Evolutionary conservation across 2,329 filamentous ascomycete species (phyloP), one percentile per base, ranked within the genome.

Genomic region (Dactylella cylindrospora): DNA sequence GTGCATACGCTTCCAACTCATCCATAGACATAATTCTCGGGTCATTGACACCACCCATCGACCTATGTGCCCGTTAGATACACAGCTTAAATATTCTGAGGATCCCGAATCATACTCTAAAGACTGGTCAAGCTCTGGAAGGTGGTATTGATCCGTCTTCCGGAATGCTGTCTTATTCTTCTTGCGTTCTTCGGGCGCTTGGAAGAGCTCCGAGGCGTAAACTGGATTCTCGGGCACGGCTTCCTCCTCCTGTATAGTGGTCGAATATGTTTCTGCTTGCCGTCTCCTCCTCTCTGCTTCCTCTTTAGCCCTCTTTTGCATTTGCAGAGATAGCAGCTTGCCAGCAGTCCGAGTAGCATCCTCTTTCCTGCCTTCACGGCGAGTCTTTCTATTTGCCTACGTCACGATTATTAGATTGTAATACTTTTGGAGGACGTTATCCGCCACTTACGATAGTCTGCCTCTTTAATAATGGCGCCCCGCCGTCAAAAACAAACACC

Each of bases 401-500:
- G 20, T 12, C 6, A 44, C 4, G 43, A 25, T 13, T 20, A 29
- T 15, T 3, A 7, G 5, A 31, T 41, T 10, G 7, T 12, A 40
- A 22, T 5, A 23, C 12, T 17, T 15, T 2, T n/a, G 4, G 13
- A 31, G 8, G 28, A 31, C 9, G 13, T 31, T 9, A 31, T 13
- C 5, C n/a, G n/a, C 17, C 44, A 46, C 52, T 47, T 41, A 64
- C 83, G 62, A 98, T 90, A 0, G 93, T 98, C 72, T 94, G 87
- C 53, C 91, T 80, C 76, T 98, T 98, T 66, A 98, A 78, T 2
- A 83, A 78, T 0, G 94, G 94, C 0, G 93, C 94, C 35, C 91
- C 93, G 61, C 94, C 93, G 74, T 98, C 93, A 72, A 98, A 98
- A 10, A 98, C 90, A 72, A 98, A 98, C 36, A 98, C 90, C 0